Evolutionary conservation across 2,329 filamentous ascomycete genomes (phyloP).

Genomic region (Teratosphaeria zuluensis): DNA sequence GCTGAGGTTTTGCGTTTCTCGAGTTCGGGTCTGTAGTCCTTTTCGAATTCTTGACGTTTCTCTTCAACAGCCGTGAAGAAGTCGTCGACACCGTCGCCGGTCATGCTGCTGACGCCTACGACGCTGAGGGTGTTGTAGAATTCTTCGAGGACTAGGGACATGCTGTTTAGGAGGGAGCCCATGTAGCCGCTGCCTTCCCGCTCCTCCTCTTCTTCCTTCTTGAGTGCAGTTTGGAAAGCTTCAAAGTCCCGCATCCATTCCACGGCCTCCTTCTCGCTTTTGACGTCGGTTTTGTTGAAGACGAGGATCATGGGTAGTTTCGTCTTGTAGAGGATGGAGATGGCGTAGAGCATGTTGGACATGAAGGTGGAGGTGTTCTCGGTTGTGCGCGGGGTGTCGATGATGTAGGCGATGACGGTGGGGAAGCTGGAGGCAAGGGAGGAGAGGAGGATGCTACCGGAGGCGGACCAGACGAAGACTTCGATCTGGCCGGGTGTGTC

Average conservation of each 20-base stretch:
- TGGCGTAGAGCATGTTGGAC: conserved; percentile 99
- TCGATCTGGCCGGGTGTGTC: conserved; percentile 98
- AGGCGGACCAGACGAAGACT: conserved; percentile 97
- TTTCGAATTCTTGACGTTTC: conserved; percentile 79
- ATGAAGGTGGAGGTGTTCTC: conserved; percentile 94
- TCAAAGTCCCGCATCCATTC: conserved; percentile 99
- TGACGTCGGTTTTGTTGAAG: conserved; percentile 98
- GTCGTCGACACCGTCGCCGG: conserved; percentile 80
- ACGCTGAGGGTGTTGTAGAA: conserved; percentile 93
- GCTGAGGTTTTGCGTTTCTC: conserved; percentile 67
- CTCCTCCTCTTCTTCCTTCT: conserved; percentile 59
- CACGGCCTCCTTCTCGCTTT: conserved; percentile 80
- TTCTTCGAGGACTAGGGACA: conserved; percentile 95
- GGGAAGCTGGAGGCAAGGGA: conserved; percentile 89
- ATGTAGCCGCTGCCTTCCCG: conserved; percentile 80
- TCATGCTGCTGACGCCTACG: conserved; percentile 87
- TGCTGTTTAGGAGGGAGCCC: conserved; percentile 89
- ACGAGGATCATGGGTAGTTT: conserved; percentile 97
- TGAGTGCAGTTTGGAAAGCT: conserved; percentile 78
- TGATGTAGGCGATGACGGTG: conserved; percentile 93
- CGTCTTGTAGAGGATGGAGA: conserved; percentile 97
- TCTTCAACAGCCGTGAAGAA: conserved; percentile 85
- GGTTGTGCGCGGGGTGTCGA: conserved; percentile 91
- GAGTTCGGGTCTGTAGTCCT: conserved; percentile 86
- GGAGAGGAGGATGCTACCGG: conserved; percentile 85